Evolutionary conservation across 2,329 filamentous ascomycete species (phyloP), one percentile per base, ranked within the genome.

Genomic region (Colletotrichum scovillei): DNA sequence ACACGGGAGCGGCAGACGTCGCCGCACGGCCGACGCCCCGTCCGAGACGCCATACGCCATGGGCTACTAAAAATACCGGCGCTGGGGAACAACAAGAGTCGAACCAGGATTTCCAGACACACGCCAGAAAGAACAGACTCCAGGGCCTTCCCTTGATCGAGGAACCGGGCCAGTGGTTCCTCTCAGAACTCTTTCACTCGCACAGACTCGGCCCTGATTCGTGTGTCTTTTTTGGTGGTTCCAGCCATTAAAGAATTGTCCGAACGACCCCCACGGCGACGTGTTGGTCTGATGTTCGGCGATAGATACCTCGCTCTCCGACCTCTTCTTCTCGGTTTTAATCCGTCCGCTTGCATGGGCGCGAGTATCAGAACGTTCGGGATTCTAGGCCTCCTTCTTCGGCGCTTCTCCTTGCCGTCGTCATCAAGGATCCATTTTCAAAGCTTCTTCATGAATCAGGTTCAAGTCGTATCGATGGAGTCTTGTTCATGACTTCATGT

Each of bases 201-300:
- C 67, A 70, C 70, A 62, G 70, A 73, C 70, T 64, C 26, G 67
- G 53, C 35, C 55, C 38, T 22, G 42, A 49, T 49, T 49, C 42
- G 42, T 49, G 19, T 22, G 16, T 42, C 19, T 49, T 22, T 22
- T 22, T 49, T 49, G 19, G 42, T 32, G 42, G 22, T 24, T 14
- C 64, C 63, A 57, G 58, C 26, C 5, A 30, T 53, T 42, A 35
- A 7, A 49, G 53, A 60, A 60, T 26, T 55, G 66, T 30, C 55
- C 70, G 55, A 69, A 69, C 53, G 32, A 56, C 66, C 69, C 69
- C 66, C 70, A 73, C 60, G 53, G 67, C 60, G 55, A 65, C 67
- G 70, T 55, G 65, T 53, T 62, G 67, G 67, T 70, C 62, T 52
- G 55, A 73, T 62, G 55, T 73, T 73, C 70, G 70, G 70, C 53